Evolutionary conservation across 2,329 filamentous ascomycete species (phyloP).

Genomic region (Alternaria solani): DNA sequence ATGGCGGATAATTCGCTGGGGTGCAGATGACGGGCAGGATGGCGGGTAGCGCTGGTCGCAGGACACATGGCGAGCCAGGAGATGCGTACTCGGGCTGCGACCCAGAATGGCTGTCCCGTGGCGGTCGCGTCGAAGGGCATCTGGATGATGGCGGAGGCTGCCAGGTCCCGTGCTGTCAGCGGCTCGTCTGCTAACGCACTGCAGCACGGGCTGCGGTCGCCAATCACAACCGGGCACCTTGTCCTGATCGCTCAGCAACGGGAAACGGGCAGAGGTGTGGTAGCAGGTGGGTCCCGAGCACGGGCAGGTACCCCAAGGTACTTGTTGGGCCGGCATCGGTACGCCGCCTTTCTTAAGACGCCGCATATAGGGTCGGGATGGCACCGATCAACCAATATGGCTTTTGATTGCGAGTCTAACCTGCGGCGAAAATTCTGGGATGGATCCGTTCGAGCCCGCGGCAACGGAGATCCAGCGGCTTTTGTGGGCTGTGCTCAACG

Average conservation of each 20-base stretch:
- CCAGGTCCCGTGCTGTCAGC: conserved; percentile 39
- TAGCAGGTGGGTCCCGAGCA: conserved; percentile 36
- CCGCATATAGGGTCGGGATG: conserved; percentile 41
- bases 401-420: conserved; percentile 47
- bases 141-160: conserved; percentile 28
- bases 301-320: conserved; percentile 36
- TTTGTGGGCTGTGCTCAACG: conserved; percentile 48
- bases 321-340: conserved; percentile 46
- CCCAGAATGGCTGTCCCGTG: conserved; percentile 21
- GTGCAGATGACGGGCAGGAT: conserved; percentile 44
- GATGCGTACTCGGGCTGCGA: conserved; percentile 22
- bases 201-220: conserved; percentile 31
- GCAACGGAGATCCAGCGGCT: conserved; percentile 47
- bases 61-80: conserved; percentile 26
- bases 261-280: conserved; percentile 24
- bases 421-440: conserved; percentile 42
- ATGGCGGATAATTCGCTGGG: conserved; percentile 34
- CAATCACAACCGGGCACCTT: conserved; percentile 40
- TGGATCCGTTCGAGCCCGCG: conserved; percentile 46
- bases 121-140: conserved; percentile 29
- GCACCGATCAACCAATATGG: conserved; percentile 50
- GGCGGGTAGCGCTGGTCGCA: conserved; percentile 35
- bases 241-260: conserved; percentile 40
- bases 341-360: conserved; percentile 34
- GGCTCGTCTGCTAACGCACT: conserved; percentile 36